A percentile compares a stretch with the other conserved stretches of the same genome.
Evolutionary conservation across 2,329 filamentous ascomycete genomes (phyloP).

Genomic region (Paecilomyces sp.): DNA sequence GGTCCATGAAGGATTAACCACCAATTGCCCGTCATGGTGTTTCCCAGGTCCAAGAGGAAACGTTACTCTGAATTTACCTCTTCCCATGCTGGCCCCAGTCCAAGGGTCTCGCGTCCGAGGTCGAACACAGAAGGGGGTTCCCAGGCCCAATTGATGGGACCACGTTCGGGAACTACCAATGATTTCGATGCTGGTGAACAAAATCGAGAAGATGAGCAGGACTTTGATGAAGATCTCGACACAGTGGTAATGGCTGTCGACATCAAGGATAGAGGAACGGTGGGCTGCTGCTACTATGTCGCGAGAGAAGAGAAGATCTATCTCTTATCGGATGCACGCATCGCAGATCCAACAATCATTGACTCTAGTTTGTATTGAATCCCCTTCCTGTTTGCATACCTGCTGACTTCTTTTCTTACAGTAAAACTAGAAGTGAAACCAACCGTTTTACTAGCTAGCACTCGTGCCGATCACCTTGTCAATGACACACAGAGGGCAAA

Average conservation of each 20-base stretch:
- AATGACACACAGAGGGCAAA: slow-evolving; percentile 34
- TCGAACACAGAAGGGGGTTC: not conserved
- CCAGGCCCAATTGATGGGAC: not conserved
- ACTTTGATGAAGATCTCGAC: slow-evolving; percentile 46
- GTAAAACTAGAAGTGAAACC: slow-evolving; percentile 57
- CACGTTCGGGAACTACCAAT: not conserved
- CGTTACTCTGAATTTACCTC: slow-evolving; percentile 2
- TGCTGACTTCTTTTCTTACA: slow-evolving; percentile 20
- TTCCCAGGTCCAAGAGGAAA: slow-evolving; percentile 4
- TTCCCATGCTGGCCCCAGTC: not conserved
- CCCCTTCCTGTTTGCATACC: slow-evolving; percentile 5
- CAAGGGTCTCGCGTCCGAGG: slow-evolving; percentile 2
- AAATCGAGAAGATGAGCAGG: slow-evolving; percentile 8
- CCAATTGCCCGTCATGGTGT: not conserved
- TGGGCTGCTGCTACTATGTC: slow-evolving; percentile 81
- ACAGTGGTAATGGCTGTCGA: slow-evolving; percentile 78
- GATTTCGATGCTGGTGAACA: slow-evolving; percentile 16
- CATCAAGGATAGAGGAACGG: slow-evolving; percentile 58
- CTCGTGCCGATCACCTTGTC: slow-evolving; percentile 44
- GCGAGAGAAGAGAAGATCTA: slow-evolving; percentile 62
- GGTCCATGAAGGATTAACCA: not conserved
- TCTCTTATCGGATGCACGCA: slow-evolving; percentile 68
- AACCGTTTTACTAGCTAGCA: slow-evolving; percentile 53
- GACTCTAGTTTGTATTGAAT: slow-evolving; percentile 42
- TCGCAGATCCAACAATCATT: slow-evolving; percentile 62